phyloP scores from a whole-genome alignment of 2,329 filamentous ascomycete genomes.

The Calonectria pseudoreteaudii region DNA sequence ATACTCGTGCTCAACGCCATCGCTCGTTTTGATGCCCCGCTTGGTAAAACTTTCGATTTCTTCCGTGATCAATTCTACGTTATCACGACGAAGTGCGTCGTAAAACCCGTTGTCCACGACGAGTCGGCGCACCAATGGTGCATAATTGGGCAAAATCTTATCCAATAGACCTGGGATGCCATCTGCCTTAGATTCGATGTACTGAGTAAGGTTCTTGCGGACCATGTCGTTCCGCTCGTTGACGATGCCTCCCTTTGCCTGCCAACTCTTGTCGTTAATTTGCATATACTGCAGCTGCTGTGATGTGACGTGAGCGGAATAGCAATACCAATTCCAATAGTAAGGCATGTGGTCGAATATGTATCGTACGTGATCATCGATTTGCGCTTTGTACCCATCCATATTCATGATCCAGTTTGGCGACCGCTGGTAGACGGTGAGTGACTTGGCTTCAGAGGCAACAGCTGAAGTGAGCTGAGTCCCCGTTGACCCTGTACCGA shows the following conservation, averaged over 20 bases:
- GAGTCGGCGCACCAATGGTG: slow-evolving; percentile 16
- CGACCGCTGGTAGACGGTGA: slow-evolving; percentile 20
- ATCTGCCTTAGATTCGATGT: slow-evolving; percentile 18
- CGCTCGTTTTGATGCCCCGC: slow-evolving; percentile 5
- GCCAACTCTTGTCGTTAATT: slow-evolving; percentile 9
- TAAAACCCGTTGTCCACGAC: slow-evolving; percentile 25
- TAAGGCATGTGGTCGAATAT: slow-evolving; percentile 23
- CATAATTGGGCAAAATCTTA: slow-evolving; percentile 14
- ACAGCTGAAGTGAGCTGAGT: slow-evolving; percentile 10
- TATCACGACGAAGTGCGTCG: slow-evolving; percentile 13
- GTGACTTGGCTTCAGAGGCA: slow-evolving; percentile 8
- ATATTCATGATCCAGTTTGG: slow-evolving; percentile 26
- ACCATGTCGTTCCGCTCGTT: slow-evolving; percentile 22
- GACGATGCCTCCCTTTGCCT: slow-evolving; percentile 15
- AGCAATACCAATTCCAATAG: slow-evolving; percentile 27
- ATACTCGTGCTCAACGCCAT: not conserved
- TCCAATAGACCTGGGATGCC: slow-evolving; percentile 12
- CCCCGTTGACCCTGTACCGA: slow-evolving; percentile 19
- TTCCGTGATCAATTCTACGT: slow-evolving; percentile 7
- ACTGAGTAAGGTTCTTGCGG: slow-evolving; percentile 5
- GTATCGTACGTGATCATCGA: slow-evolving; percentile 6
- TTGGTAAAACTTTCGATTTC: slow-evolving; percentile 10
- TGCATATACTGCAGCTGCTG: slow-evolving; percentile 22
- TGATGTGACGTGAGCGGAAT: slow-evolving; percentile 17
- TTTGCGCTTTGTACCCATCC: slow-evolving; percentile 1